Evolutionary conservation across 192 early-diverging fungal species (phyloP).

Genomic region (Gigaspora rosea): DNA sequence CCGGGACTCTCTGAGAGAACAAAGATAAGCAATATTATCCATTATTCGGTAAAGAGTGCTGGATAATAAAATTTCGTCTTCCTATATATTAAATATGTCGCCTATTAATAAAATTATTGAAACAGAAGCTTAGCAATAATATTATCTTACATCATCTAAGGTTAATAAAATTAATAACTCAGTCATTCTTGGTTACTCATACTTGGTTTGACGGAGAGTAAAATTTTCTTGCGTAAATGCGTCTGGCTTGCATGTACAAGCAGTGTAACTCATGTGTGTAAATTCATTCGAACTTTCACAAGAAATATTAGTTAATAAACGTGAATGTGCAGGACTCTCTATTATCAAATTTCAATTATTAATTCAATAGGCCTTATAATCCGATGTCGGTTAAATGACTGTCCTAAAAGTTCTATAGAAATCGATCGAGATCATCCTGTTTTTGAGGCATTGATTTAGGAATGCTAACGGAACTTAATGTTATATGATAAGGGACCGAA

Average conservation of each 20-base stretch:
- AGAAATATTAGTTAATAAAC: constrained; percentile 55
- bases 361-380: constrained; percentile 52
- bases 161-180: constrained; percentile 84
- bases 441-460: too few species aligned
- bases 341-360: constrained; percentile 70
- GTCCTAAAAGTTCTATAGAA: too few species aligned
- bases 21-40: constrained; percentile 90
- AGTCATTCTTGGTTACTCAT: constrained; percentile 54
- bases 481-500: too few species aligned
- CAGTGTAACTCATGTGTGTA: constrained; percentile 93
- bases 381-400: neutral
- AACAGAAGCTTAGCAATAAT: neutral
- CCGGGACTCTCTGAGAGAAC: constrained; percentile 71
- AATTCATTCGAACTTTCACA: constrained; percentile 75
- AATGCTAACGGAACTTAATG: too few species aligned
- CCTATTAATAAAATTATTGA: neutral
- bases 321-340: constrained; percentile 66
- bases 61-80: constrained; percentile 87
- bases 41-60: constrained; percentile 83
- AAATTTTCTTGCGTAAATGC: constrained; percentile 76
- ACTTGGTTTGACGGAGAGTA: constrained; percentile 64
- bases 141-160: constrained; percentile 65
- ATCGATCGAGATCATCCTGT: too few species aligned
- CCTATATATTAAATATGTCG: constrained; percentile 35
- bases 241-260: constrained; percentile 84